Percentiles rank a stretch among this genome's conserved stretches.
Evolutionary conservation across 768 basidiomycete species (phyloP).

Genomic region (Pisolithus microcarpus): DNA sequence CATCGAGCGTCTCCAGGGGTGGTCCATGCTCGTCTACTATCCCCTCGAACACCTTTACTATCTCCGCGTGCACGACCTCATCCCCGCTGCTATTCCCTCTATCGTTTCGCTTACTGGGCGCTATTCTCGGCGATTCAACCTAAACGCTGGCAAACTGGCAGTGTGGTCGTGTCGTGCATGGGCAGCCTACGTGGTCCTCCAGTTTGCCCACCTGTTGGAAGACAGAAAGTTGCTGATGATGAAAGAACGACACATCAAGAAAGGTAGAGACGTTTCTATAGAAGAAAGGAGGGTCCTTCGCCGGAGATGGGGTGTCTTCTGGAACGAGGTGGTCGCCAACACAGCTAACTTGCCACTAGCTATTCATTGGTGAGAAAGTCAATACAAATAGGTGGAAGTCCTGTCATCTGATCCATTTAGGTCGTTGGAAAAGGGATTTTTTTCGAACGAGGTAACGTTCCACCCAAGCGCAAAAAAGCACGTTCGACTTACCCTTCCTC

Average conservation of each 20-base stretch:
- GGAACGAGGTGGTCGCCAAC: constrained; percentile 68
- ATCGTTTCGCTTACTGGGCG: constrained; percentile 37
- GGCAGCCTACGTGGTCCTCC: constrained; percentile 72
- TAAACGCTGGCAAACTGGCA: constrained; percentile 44
- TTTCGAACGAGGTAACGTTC: constrained; percentile 53
- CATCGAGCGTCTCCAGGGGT: constrained; percentile 71
- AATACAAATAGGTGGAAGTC: neutral
- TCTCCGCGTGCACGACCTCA: constrained; percentile 51
- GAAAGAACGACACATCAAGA: constrained; percentile 49
- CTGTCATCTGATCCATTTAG: constrained; percentile 28
- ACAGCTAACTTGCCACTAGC: constrained; percentile 75
- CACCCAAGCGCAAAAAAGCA: neutral
- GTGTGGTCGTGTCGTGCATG: constrained; percentile 78
- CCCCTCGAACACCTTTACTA: constrained; percentile 75
- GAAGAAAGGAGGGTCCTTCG: constrained; percentile 50
- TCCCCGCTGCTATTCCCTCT: constrained; percentile 49
- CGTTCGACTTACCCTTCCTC: constrained; percentile 2
- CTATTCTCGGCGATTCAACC: constrained; percentile 33
- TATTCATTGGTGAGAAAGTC: constrained; percentile 70
- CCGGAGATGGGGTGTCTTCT: constrained; percentile 58
- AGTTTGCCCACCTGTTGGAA: constrained; percentile 65
- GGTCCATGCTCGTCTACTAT: constrained; percentile 72
- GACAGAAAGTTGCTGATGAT: constrained; percentile 53
- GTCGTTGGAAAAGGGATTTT: constrained; percentile 63
- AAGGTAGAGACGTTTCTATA: constrained; percentile 46